Evolutionary conservation across 768 basidiomycete genomes (phyloP).

Genomic region (Tremella yokohamensis): DNA sequence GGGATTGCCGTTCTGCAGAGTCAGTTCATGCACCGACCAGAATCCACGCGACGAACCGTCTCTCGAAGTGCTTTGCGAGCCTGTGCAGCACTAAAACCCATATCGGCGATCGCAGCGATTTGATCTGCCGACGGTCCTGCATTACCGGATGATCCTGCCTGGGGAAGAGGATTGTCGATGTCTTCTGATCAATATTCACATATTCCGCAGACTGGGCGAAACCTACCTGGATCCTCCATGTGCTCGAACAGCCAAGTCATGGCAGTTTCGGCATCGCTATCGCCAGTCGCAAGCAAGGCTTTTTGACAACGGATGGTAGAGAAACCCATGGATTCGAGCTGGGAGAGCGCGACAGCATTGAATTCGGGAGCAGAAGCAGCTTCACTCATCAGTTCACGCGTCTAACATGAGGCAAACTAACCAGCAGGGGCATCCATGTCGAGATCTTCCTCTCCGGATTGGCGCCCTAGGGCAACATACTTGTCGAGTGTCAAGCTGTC

Average conservation of each 20-base stretch:
- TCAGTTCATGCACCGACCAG: neutral
- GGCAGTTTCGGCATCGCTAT: conserved; percentile 67
- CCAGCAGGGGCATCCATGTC: conserved; percentile 51
- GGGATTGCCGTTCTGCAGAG: conserved; percentile 61
- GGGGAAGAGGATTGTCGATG: conserved; percentile 71
- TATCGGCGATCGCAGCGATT: conserved; percentile 71
- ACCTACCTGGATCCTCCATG: conserved; percentile 84
- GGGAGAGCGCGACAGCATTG: conserved; percentile 67
- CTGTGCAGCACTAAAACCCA: conserved; percentile 85
- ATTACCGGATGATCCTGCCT: conserved; percentile 34
- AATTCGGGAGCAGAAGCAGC: conserved; percentile 59
- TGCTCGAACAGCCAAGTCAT: conserved; percentile 96
- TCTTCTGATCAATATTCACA: conserved; percentile 55
- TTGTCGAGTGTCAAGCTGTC: conserved; percentile 63
- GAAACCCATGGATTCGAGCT: conserved; percentile 89
- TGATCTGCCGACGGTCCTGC: conserved; percentile 62
- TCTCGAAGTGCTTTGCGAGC: conserved; percentile 81
- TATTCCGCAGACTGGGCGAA: neutral
- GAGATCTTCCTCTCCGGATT: conserved; percentile 66
- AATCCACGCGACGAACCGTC: conserved; percentile 59
- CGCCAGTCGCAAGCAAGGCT: conserved; percentile 81
- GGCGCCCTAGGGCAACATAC: conserved; percentile 69
- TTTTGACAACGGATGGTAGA: conserved; percentile 79
- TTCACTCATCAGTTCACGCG: conserved; percentile 2
- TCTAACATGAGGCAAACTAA: neutral